Evolutionary conservation across 768 basidiomycete species (phyloP).

Genomic region (Rhizopogon sp.): DNA sequence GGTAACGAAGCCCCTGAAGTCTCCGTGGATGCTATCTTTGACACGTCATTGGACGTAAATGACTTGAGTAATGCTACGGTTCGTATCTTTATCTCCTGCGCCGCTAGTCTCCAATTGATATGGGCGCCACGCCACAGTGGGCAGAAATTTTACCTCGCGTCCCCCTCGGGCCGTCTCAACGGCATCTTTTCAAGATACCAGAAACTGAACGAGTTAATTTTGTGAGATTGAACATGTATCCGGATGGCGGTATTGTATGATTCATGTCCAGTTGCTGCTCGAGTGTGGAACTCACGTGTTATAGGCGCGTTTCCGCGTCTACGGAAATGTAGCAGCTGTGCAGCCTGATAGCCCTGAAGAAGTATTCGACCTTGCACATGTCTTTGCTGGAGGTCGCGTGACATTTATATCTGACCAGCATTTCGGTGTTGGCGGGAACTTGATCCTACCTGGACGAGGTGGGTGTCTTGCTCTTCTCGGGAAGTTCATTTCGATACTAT

Average conservation of each 20-base stretch:
- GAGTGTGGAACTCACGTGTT: not conserved
- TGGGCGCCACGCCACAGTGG: slow-evolving; percentile 51
- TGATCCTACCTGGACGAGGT: slow-evolving; percentile 88
- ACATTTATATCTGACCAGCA: slow-evolving; percentile 90
- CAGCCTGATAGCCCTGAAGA: slow-evolving; percentile 44
- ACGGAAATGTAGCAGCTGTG: slow-evolving; percentile 71
- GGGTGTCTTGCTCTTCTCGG: slow-evolving; percentile 3
- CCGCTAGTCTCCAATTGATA: not conserved
- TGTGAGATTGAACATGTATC: slow-evolving; percentile 92
- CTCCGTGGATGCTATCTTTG: slow-evolving; percentile 61
- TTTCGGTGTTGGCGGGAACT: slow-evolving; percentile 87
- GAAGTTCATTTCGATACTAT: not conserved
- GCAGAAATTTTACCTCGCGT: slow-evolving; percentile 69
- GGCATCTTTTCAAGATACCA: slow-evolving; percentile 81
- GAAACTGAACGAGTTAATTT: slow-evolving; percentile 54
- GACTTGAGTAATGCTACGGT: slow-evolving; percentile 49
- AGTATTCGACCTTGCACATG: slow-evolving; percentile 83
- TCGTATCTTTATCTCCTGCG: slow-evolving; percentile 16
- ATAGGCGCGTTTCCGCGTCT: slow-evolving; percentile 89
- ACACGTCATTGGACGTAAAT: slow-evolving; percentile 38
- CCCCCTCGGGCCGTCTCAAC: slow-evolving; percentile 74
- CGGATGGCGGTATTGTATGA: slow-evolving; percentile 90
- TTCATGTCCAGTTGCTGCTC: not conserved
- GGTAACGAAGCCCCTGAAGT: slow-evolving; percentile 86
- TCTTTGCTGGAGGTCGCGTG: slow-evolving; percentile 84